A percentile compares a stretch with the other conserved stretches of the same genome.
Conservation (phyloP, 2,329 filamentous ascomycete genomes). For the Penicillium janthinellum region DNA sequence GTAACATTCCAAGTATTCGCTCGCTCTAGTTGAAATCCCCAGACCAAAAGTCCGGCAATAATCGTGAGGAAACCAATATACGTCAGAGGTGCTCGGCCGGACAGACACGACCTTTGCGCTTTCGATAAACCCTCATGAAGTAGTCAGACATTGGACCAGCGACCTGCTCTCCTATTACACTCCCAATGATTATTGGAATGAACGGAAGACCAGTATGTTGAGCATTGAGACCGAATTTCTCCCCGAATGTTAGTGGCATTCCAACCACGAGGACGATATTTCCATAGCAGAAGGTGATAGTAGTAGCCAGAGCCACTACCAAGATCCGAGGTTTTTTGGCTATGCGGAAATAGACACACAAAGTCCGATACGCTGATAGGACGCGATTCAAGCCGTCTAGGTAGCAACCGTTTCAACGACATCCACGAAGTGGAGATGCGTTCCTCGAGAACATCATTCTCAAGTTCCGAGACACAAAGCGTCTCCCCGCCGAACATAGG, state of each 20-base stretch:
- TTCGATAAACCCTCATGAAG: conserved; percentile 50
- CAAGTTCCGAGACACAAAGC: conserved; percentile 40
- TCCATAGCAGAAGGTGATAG: conserved; percentile 57
- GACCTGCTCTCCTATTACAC: conserved; percentile 59
- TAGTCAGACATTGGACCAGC: conserved; percentile 55
- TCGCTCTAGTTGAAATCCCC: conserved; percentile 53
- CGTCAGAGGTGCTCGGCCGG: conserved; percentile 55
- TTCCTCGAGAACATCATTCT: background rate
- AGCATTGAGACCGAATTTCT: conserved; percentile 57
- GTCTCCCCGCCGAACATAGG: conserved; percentile 51
- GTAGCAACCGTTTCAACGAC: background rate
- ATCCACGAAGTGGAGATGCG: background rate
- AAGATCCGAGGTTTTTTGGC: conserved; percentile 48
- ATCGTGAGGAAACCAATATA: conserved; percentile 55
- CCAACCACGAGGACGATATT: conserved; percentile 57
- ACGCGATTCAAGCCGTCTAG: conserved; percentile 45
- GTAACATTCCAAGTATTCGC: conserved; percentile 56
- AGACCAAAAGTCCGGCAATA: conserved; percentile 56
- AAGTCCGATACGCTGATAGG: conserved; percentile 52
- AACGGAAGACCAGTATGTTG: conserved; percentile 61
- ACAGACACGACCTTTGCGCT: conserved; percentile 31
- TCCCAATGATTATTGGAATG: conserved; percentile 58
- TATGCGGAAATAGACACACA: conserved; percentile 50
- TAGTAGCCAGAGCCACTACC: conserved; percentile 54
- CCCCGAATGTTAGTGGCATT: conserved; percentile 58